Percentiles rank a stretch among this genome's conserved stretches.
These are phyloP conservation scores for Plasmodium sp. DNA, from an alignment of 169 alveolate species.

Conservation along the genomic window DNA sequence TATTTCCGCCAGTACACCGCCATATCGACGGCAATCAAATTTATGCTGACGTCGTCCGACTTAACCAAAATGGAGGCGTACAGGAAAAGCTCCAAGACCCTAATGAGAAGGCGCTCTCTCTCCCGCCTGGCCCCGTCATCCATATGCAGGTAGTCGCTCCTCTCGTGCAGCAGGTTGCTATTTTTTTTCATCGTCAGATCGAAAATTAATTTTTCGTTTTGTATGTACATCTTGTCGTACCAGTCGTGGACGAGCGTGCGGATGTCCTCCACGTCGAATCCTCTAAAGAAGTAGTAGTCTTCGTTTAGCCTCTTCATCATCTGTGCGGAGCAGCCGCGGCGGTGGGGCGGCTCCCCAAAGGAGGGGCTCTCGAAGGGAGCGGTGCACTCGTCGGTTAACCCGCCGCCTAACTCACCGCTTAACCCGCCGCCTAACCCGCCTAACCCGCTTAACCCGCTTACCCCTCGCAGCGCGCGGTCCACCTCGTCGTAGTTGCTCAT, in stretches of 20 bases:
- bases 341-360: neutral
- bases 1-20: constrained; percentile 29
- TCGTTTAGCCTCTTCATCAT: constrained; percentile 4
- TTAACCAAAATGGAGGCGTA: constrained; percentile 25
- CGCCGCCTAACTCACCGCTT: neutral
- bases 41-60: constrained; percentile 28
- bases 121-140: neutral
- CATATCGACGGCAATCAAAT: constrained; percentile 49
- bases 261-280: constrained; percentile 43
- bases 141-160: neutral
- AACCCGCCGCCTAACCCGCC: neutral
- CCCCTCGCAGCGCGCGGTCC: neutral
- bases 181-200: neutral
- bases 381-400: neutral
- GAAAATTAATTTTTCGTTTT: neutral
- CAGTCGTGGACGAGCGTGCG: neutral
- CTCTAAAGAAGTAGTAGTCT: constrained; percentile 51
- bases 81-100: constrained; percentile 23
- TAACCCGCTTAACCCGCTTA: too few relatives aligned
- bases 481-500: constrained; percentile 32
- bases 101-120: constrained; percentile 3
- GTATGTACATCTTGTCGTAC: constrained; percentile 17
- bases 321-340: neutral
- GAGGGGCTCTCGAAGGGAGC: neutral
- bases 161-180: neutral